Percentiles rank a stretch among this genome's conserved stretches.
Conservation (phyloP, 148 eudicot species). For the Camellia sinensis region DNA sequence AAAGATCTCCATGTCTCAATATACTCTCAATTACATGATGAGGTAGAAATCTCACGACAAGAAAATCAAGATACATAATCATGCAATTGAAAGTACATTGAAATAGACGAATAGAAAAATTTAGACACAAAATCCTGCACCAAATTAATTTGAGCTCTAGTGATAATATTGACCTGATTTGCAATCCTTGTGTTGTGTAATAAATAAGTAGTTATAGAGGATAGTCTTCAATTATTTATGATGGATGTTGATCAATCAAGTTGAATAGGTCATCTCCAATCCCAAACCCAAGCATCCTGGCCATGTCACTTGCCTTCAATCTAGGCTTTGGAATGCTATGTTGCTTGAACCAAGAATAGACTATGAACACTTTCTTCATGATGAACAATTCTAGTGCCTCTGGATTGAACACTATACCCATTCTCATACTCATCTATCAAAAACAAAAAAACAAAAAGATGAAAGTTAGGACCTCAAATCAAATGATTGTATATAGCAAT, state of each 20-base stretch:
- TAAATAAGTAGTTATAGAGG: too few species aligned
- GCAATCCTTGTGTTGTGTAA: too few species aligned
- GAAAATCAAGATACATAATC: too few species aligned
- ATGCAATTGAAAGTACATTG: too few species aligned
- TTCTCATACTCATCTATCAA: constrained; percentile 76
- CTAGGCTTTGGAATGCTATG: constrained; percentile 66
- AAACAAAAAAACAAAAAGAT: not conserved
- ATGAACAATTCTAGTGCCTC: constrained; percentile 81
- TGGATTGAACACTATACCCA: constrained; percentile 84
- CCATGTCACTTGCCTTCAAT: constrained; percentile 73
- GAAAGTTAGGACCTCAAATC: not conserved
- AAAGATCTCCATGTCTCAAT: too few species aligned
- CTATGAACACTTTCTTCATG: constrained; percentile 64
- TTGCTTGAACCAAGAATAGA: constrained; percentile 77
- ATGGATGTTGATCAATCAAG: constrained; percentile 45
- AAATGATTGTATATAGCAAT: too few species aligned
- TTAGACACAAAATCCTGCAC: too few species aligned
- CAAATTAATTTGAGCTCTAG: not conserved
- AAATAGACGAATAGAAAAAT: too few species aligned
- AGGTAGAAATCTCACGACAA: too few species aligned
- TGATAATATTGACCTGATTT: not conserved
- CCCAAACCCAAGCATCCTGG: constrained; percentile 86
- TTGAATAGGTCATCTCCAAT: constrained; percentile 78
- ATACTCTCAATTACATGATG: too few species aligned
- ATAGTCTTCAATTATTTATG: not conserved